Evolutionary conservation across 495 filamentous ascomycete species (phyloP).

Genomic region (Recurvomyces mirabilis): DNA sequence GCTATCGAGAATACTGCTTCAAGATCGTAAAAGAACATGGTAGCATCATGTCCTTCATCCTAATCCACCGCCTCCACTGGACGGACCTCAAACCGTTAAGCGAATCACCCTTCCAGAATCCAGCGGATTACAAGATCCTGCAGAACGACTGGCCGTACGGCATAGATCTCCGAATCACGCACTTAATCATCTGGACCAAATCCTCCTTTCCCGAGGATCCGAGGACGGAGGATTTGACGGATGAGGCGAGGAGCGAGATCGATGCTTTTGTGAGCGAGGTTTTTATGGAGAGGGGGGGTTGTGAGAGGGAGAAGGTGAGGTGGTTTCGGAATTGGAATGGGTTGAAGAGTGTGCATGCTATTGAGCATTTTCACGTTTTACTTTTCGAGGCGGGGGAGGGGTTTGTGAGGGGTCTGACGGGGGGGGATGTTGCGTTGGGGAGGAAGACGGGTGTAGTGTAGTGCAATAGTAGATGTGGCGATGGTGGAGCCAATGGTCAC

Average conservation of each 20-base stretch:
- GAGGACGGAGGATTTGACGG: conserved; percentile 53
- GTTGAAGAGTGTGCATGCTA: conserved; percentile 68
- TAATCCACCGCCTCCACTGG: conserved; percentile 57
- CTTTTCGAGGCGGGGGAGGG: conserved; percentile 58
- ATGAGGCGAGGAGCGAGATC: conserved; percentile 49
- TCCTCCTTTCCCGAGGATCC: conserved; percentile 62
- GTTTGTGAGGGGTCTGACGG: conserved; percentile 61
- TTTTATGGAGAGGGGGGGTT: conserved; percentile 43
- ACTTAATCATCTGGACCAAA: conserved; percentile 87
- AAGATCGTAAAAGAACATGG: conserved; percentile 53
- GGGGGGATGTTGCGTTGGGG: conserved; percentile 53
- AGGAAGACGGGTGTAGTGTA: no score
- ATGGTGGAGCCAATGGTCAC: no score
- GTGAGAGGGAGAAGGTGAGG: conserved; percentile 44
- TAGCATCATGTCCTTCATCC: conserved; percentile 62
- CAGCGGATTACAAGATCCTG: conserved; percentile 60
- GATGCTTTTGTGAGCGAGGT: conserved; percentile 53
- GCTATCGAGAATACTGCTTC: conserved; percentile 56
- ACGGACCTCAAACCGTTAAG: conserved; percentile 37
- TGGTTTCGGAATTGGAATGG: conserved; percentile 89
- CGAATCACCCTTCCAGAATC: conserved; percentile 36
- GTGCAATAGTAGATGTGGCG: no score
- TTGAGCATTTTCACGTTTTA: conserved; percentile 96
- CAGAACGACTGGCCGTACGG: conserved; percentile 92
- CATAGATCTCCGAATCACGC: conserved; percentile 60